These are phyloP conservation scores for Cordyceps javanica DNA, from an alignment of 2,329 filamentous ascomycete genomes.

Conservation along the genomic window DNA sequence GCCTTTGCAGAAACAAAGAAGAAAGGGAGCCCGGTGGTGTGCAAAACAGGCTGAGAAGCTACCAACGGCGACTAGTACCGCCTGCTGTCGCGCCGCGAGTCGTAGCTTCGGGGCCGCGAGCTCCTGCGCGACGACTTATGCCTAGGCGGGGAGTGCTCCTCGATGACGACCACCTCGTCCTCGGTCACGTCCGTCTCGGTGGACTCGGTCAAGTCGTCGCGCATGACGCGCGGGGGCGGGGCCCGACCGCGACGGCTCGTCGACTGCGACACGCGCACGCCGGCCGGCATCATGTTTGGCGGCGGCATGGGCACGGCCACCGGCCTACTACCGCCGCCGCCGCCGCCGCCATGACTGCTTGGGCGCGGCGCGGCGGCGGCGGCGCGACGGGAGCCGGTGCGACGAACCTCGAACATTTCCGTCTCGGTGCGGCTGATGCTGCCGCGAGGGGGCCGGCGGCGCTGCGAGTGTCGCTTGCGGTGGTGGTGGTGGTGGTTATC, in stretches of 20 bases:
- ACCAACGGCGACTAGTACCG: background rate
- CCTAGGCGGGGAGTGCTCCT: slow-evolving; percentile 28
- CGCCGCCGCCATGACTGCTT: no score
- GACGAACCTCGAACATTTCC: slow-evolving; percentile 25
- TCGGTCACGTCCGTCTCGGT: slow-evolving; percentile 22
- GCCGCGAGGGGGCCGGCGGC: slow-evolving; percentile 11
- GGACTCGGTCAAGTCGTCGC: slow-evolving; percentile 2
- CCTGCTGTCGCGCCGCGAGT: slow-evolving; percentile 6
- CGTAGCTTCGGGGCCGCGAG: background rate
- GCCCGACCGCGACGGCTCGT: background rate
- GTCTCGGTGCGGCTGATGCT: slow-evolving; percentile 15
- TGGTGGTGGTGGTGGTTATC: slow-evolving; percentile 9
- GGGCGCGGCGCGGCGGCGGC: slow-evolving; percentile 16
- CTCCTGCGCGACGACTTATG: slow-evolving; percentile 13
- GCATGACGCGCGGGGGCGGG: background rate
- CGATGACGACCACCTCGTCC: slow-evolving; percentile 34
- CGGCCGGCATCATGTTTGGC: slow-evolving; percentile 6
- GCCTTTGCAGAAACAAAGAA: no score
- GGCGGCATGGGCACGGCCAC: background rate
- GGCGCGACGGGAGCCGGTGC: slow-evolving; percentile 12
- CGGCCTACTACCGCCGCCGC: background rate
- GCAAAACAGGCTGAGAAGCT: no score
- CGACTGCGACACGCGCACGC: background rate
- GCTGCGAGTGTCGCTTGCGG: slow-evolving; percentile 7
- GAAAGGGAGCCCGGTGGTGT: no score